Base-by-base conservation (phyloP, 768 basidiomycete species). In the Piloderma croceum region DNA sequence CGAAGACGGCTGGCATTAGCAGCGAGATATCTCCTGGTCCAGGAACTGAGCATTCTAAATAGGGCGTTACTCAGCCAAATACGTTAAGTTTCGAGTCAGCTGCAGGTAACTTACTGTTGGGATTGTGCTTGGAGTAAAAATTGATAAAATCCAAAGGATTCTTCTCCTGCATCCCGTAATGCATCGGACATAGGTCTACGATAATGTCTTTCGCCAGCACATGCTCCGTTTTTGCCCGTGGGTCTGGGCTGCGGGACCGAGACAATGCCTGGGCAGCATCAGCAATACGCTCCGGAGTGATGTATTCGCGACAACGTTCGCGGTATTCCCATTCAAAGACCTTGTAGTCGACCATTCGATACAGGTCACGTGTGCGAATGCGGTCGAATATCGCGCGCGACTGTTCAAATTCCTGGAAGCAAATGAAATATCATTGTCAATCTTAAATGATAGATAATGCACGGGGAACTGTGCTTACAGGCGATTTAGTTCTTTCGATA, bases 301-400 rank as follows among this genome's bases (percentile, higher is more conserved):
- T 56, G 4, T 41, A 37, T 9, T 45, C 32, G 13, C 54, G 10
- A 41, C 64, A 59, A 36, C 54, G 42, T 0, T 45, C 35, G 34
- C 53, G 49, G 51, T 59, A 54, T 6, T 54, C 51, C 49, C 61
- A 62, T 5, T 59, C 51, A 49, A 75, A 65, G 18, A 71, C 66
- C 41, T 79, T 81, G 57, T 67, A 77, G 54, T 89, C 86, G 12
- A 90, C 84, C 20, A 68, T 62, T 50, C 65, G 74, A 58, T 90
- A 90, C 1, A 90, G 63, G 42, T 85, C 73, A 7, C 88, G 81
- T 2, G 49, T 58, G 20, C 67, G 67, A 35, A 90, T 71, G 3
- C 84, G 75, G 10, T 71, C 63, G 31, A 90, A 64, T 38, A 91
- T 79, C 0, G 59, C 67, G 1, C 76, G 78, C 0, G 89, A 66